Evolutionary conservation across 805 yeast species (phyloP), one percentile per base, ranked within the genome.

Genomic region (Suhomyces sp.): DNA sequence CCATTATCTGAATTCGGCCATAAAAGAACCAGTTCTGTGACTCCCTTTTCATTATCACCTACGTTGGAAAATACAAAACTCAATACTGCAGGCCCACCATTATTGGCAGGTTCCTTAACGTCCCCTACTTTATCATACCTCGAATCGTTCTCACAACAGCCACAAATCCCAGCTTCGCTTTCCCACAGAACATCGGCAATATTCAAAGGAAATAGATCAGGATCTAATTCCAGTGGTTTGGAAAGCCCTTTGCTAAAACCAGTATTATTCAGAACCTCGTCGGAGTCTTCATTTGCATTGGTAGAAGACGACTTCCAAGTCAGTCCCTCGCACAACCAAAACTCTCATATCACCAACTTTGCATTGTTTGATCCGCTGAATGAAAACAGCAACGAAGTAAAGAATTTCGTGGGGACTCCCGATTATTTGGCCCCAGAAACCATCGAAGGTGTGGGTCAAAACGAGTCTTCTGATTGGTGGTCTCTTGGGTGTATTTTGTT

Each of bases 391-490:
- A 58, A 57, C 35, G 82, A 80, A 49, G 73, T 78, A 24, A 81
- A 84, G 60, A 81, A 80, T 56, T 92, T 93, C 62, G 96, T 91
- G 31, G 99, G 99, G 0, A 94, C 99, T 0, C 99, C 99, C 0
- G 99, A 94, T 67, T 94, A 94, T 68, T 79, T 96, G 40, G 96
- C 99, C 0, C 99, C 99, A 0, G 99, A 94, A 66, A 92, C 97
- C 0, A 90, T 94, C 56, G 76, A 80, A 42, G 98, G 97, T 40
- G 76, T 79, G 1, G 87, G 88, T 0, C 97, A 93, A 66, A 88
- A 85, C 55, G 91, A 84, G 57, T 81, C 85, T 57, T 85, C 93
- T n/a, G 97, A 92, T 72, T 92, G 99, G 99, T 94, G 99, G 99
- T 90, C 98, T 2, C 82, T 93, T 33, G 99, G 99, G 0, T 93